These are phyloP conservation scores for Aspergillus baeticus DNA, from an alignment of 495 filamentous ascomycete genomes.

Conservation along the genomic window DNA sequence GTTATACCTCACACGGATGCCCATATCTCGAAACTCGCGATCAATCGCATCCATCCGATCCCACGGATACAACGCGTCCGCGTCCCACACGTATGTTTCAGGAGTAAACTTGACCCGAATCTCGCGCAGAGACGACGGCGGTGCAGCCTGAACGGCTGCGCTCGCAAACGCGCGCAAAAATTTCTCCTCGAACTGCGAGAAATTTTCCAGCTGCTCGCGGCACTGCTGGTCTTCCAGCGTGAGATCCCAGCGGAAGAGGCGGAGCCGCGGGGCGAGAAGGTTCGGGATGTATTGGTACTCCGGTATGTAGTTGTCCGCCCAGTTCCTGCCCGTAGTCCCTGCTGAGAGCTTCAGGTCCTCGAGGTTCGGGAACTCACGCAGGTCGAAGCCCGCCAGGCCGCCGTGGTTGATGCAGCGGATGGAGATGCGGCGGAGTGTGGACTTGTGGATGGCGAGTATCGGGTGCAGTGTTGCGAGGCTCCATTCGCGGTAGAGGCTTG, in stretches of 20 bases:
- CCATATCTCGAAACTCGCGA: background rate
- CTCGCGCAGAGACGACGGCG: background rate
- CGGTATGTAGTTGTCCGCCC: background rate
- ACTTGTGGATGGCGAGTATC: conserved; percentile 1
- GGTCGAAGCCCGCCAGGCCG: background rate
- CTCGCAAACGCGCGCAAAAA: background rate
- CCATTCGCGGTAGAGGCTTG: background rate
- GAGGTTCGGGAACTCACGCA: background rate
- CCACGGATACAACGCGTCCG: background rate
- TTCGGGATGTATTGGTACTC: background rate
- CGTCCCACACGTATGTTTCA: background rate
- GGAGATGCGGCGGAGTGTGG: background rate
- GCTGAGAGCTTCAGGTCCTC: background rate
- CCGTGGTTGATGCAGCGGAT: background rate
- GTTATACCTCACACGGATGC: background rate
- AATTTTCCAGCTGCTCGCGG: background rate
- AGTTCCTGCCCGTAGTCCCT: background rate
- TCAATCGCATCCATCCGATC: conserved; percentile 9
- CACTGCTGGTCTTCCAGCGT: background rate
- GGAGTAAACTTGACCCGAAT: background rate
- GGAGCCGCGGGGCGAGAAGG: background rate
- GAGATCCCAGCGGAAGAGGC: background rate
- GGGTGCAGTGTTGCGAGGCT: conserved; percentile 9
- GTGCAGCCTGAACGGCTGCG: background rate
- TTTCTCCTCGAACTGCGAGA: background rate